phyloP scores from a whole-genome alignment of 2,329 filamentous ascomycete species.

The Cladosporium sp. region DNA sequence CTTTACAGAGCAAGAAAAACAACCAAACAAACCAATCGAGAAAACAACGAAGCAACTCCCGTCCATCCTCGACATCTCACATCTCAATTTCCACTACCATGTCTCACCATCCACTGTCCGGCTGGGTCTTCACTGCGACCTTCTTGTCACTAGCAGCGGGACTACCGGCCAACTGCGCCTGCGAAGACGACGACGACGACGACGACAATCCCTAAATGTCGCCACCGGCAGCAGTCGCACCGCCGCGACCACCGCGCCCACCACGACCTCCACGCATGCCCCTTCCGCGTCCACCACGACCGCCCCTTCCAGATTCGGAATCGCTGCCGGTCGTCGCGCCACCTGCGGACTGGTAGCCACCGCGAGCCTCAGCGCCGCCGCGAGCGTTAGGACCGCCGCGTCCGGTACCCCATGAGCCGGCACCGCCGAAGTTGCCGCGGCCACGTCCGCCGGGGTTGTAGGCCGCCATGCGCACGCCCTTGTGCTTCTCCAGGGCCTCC shows the following conservation, averaged over 20 bases:
- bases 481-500: constrained; percentile 58
- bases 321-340: constrained; percentile 50
- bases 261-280: constrained; percentile 54
- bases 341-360: constrained; percentile 31
- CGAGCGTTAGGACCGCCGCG: constrained; percentile 57
- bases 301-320: constrained; percentile 65
- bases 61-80: not conserved
- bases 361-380: constrained; percentile 49
- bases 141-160: too few species aligned
- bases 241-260: constrained; percentile 37
- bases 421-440: constrained; percentile 42
- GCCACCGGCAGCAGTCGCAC: constrained; percentile 18
- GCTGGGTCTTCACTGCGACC: not conserved
- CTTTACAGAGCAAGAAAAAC: constrained; percentile 3
- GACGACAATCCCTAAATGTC: constrained; percentile 3
- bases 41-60: not conserved
- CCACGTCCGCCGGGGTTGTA: constrained; percentile 59
- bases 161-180: too few species aligned
- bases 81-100: too few species aligned
- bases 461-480: constrained; percentile 36
- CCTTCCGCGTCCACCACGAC: constrained; percentile 48
- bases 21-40: not conserved
- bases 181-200: too few species aligned
- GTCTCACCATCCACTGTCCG: not conserved
- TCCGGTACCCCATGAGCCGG: constrained; percentile 60